Evolutionary conservation across 306 rosid species (phyloP).

Genomic region (Cucumis melo): DNA sequence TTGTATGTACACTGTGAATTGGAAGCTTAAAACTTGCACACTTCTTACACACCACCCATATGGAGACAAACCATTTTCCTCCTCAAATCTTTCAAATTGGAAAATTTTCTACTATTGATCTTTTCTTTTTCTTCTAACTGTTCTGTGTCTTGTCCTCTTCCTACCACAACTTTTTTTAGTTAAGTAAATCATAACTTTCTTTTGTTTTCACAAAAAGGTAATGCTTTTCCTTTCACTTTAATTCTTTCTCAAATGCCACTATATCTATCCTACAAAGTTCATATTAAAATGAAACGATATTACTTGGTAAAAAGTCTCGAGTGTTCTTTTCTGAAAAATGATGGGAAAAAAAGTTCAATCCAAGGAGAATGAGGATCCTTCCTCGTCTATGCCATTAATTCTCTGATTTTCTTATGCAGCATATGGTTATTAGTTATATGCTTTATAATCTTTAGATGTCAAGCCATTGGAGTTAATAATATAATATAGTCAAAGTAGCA

Average conservation of each 20-base stretch:
- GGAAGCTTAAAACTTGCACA: neutral
- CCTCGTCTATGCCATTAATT: neutral
- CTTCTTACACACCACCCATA: neutral
- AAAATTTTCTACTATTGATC: neutral
- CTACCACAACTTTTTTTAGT: neutral
- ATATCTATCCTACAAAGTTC: neutral
- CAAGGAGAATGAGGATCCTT: neutral
- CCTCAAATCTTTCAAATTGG: neutral
- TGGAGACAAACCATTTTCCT: slow-evolving; percentile 2
- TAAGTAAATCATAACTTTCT: neutral
- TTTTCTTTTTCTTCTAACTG: neutral
- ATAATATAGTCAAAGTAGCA: neutral
- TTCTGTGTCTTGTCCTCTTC: neutral
- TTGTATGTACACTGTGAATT: neutral
- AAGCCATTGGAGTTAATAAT: neutral
- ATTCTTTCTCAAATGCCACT: neutral
- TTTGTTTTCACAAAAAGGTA: neutral
- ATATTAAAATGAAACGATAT: neutral
- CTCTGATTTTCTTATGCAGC: neutral
- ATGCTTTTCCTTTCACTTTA: neutral
- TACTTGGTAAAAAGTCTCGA: neutral
- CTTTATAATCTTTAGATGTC: neutral
- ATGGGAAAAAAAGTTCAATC: neutral
- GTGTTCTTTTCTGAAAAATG: neutral
- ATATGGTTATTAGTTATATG: neutral